These are phyloP conservation scores for Pinus albicaulis DNA, from an alignment of 75 land plant genomes.

Conservation along the genomic window DNA sequence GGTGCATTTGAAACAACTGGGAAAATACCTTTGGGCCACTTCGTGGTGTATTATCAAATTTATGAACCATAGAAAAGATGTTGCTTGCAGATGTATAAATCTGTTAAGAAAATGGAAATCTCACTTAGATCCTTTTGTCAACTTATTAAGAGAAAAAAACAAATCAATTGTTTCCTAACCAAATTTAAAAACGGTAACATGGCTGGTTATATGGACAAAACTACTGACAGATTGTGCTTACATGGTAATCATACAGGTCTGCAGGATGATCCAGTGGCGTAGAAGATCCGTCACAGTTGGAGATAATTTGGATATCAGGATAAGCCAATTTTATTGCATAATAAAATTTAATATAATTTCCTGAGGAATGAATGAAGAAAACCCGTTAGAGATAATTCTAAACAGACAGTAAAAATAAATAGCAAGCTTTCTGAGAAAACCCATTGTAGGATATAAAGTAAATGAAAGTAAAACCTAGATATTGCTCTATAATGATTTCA, in stretches of 20 bases:
- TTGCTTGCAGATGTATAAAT: conserved; percentile 61
- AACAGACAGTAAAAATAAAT: too few relatives aligned
- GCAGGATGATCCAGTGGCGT: conserved; percentile 83
- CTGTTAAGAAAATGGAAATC: conserved; percentile 18
- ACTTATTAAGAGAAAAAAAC: not conserved
- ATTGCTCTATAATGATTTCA: not conserved
- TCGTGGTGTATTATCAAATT: conserved; percentile 69
- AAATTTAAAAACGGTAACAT: not conserved
- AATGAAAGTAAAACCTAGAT: not conserved
- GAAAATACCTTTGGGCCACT: conserved; percentile 81
- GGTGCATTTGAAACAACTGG: not conserved
- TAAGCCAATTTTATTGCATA: conserved; percentile 71
- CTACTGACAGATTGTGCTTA: conserved; percentile 20
- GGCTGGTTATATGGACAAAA: not conserved
- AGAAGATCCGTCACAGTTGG: conserved; percentile 92
- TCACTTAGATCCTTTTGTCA: not conserved
- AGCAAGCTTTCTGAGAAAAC: not conserved
- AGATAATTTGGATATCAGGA: conserved; percentile 82
- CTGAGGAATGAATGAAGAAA: conserved; percentile 29
- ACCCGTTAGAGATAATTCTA: not conserved
- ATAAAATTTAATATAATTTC: conserved; percentile 83
- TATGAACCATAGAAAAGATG: conserved; percentile 62
- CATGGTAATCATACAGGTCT: conserved; percentile 93
- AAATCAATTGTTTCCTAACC: conserved; percentile 3
- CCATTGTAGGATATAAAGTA: not conserved